Percentiles rank a stretch among this genome's conserved stretches.
These are phyloP conservation scores for Lablab purpureus DNA, from an alignment of 306 rosid species.

Conservation along the genomic window DNA sequence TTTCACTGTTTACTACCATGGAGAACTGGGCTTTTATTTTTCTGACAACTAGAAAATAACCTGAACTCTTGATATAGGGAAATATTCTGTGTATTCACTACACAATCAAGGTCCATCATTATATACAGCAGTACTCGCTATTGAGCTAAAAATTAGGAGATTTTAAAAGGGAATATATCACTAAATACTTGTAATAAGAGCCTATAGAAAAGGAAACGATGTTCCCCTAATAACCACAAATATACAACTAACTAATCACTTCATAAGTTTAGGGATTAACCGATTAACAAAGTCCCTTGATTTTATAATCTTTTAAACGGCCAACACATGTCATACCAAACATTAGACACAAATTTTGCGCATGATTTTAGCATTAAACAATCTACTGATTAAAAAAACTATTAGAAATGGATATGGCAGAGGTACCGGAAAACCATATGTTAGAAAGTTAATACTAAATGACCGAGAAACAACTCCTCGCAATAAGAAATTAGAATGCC, in stretches of 20 bases:
- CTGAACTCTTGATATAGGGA: not conserved
- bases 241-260: not conserved
- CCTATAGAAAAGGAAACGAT: not conserved
- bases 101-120: not conserved
- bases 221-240: not conserved
- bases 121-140: not conserved
- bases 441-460: conserved; percentile 87
- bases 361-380: conserved; percentile 21
- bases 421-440: conserved; percentile 94
- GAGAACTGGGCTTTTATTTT: not conserved
- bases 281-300: not conserved
- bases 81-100: not conserved
- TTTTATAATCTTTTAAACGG: not conserved
- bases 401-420: conserved; percentile 39
- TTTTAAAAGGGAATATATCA: not conserved
- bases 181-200: not conserved
- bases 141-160: not conserved
- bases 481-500: conserved; percentile 71
- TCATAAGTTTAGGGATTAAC: not conserved
- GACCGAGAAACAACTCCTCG: conserved; percentile 79
- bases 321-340: conserved; percentile 22
- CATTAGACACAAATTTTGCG: conserved; percentile 12
- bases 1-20: not conserved
- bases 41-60: not conserved
- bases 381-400: not conserved